A percentile compares a stretch with the other conserved stretches of the same genome.
These are phyloP conservation scores for Endocarpon pusillum DNA, from an alignment of 495 filamentous ascomycete genomes.

Conservation along the genomic window DNA sequence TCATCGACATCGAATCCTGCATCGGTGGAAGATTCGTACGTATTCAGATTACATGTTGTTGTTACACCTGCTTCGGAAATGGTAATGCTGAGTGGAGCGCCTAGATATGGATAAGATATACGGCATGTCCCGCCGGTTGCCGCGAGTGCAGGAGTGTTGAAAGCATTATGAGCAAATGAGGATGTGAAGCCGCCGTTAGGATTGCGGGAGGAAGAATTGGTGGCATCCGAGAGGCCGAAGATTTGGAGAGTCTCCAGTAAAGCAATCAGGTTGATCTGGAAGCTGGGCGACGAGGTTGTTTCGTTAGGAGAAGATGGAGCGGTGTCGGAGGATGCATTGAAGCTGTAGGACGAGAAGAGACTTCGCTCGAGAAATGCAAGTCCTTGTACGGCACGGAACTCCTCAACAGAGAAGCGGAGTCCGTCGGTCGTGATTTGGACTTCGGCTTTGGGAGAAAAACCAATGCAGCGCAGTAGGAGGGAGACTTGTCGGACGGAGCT, in stretches of 20 bases:
- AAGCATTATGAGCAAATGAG: slow-evolving; percentile 38
- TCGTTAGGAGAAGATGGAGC: slow-evolving; percentile 13
- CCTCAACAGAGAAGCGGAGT: slow-evolving; percentile 71
- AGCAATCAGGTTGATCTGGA: slow-evolving; percentile 72
- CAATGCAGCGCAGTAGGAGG: slow-evolving; percentile 75
- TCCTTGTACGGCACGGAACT: slow-evolving; percentile 72
- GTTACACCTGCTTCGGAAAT: slow-evolving; percentile 72
- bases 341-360: slow-evolving; percentile 73
- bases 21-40: slow-evolving; percentile 53
- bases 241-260: slow-evolving; percentile 91
- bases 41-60: slow-evolving; percentile 83
- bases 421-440: slow-evolving; percentile 71
- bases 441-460: slow-evolving; percentile 62
- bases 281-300: slow-evolving; percentile 26
- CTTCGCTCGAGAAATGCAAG: slow-evolving; percentile 68
- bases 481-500: slow-evolving; percentile 76
- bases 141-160: slow-evolving; percentile 48
- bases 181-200: slow-evolving; percentile 34
- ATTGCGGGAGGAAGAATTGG: slow-evolving; percentile 29
- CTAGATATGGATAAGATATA: slow-evolving; percentile 52
- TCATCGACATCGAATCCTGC: slow-evolving; percentile 18
- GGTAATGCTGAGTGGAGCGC: slow-evolving; percentile 61
- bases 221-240: slow-evolving; percentile 61
- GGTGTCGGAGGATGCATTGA: slow-evolving; percentile 26
- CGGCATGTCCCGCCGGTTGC: slow-evolving; percentile 71